phyloP scores from a whole-genome alignment of 495 filamentous ascomycete species.

The Daldinia decipiens region DNA sequence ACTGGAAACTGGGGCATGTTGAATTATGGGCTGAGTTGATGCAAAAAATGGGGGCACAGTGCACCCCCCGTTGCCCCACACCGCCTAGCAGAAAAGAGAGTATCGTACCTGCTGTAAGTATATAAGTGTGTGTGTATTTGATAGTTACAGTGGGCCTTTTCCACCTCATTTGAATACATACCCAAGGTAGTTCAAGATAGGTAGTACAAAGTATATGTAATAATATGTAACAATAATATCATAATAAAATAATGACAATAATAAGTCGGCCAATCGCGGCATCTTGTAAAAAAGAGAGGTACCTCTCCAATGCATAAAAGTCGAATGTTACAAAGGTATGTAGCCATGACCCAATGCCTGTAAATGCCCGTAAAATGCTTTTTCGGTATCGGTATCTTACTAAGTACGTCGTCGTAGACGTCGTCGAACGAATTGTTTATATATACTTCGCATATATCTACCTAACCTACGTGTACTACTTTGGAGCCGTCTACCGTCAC shows the following conservation, averaged over 20 bases:
- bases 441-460: slow-evolving; percentile 6
- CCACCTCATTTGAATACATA: slow-evolving; percentile 22
- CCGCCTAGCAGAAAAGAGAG: slow-evolving; percentile 8
- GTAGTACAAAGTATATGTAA: slow-evolving; percentile 2
- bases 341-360: slow-evolving; percentile 10
- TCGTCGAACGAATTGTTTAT: slow-evolving; percentile 13
- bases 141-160: slow-evolving; percentile 24
- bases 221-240: too few relatives aligned
- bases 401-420: slow-evolving; percentile 7
- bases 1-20: neutral
- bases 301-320: slow-evolving; percentile 1
- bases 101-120: slow-evolving; percentile 8
- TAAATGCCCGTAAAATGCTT: slow-evolving; percentile 5
- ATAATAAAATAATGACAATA: too few relatives aligned
- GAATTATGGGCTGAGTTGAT: slow-evolving; percentile 39
- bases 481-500: slow-evolving; percentile 14
- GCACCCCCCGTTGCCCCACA: slow-evolving; percentile 20
- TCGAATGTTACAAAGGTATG: slow-evolving; percentile 18
- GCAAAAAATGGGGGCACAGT: slow-evolving; percentile 32
- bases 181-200: neutral
- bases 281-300: slow-evolving; percentile 20
- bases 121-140: slow-evolving; percentile 6
- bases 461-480: slow-evolving; percentile 22
- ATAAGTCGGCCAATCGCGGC: slow-evolving; percentile 37
- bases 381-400: neutral